A percentile compares a stretch with the other conserved stretches of the same genome.
Conservation (phyloP, 768 basidiomycete genomes). For the Dacryopinax primogenitus region DNA sequence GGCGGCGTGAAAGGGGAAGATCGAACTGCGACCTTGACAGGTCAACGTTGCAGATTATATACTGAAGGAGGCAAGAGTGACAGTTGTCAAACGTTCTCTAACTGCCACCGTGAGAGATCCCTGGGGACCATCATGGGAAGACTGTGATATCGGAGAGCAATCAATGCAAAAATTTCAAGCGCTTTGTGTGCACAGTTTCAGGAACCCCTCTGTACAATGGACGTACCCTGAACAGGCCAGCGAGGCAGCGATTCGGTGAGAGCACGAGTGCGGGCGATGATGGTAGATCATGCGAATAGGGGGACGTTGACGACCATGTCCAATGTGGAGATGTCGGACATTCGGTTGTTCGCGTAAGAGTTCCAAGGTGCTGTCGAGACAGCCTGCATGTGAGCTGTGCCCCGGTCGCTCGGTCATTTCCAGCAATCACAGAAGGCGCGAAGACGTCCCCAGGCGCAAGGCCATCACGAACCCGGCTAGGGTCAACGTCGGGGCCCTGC, state of each 20-base stretch:
- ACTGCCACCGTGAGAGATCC: neutral
- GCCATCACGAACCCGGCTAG: neutral
- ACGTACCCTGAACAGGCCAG: neutral
- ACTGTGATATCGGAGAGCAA: neutral
- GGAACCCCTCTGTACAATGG: neutral
- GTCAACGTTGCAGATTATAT: neutral
- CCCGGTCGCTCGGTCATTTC: neutral
- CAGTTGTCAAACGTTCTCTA: neutral
- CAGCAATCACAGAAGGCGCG: neutral
- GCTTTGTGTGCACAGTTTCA: neutral
- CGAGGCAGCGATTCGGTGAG: neutral
- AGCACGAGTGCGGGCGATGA: neutral
- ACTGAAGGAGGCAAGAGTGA: neutral
- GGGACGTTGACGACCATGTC: neutral
- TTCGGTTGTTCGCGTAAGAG: no score
- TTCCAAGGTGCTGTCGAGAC: neutral
- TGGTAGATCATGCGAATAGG: neutral
- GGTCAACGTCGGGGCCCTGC: neutral
- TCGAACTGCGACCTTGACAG: neutral
- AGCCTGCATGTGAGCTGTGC: neutral
- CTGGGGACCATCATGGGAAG: neutral
- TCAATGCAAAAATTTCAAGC: neutral
- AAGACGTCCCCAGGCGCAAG: neutral
- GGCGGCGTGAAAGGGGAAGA: neutral
- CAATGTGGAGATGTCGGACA: no score